These are phyloP conservation scores for Agaricus sinodeliciosus DNA, from an alignment of 768 basidiomycete genomes.

Conservation along the genomic window DNA sequence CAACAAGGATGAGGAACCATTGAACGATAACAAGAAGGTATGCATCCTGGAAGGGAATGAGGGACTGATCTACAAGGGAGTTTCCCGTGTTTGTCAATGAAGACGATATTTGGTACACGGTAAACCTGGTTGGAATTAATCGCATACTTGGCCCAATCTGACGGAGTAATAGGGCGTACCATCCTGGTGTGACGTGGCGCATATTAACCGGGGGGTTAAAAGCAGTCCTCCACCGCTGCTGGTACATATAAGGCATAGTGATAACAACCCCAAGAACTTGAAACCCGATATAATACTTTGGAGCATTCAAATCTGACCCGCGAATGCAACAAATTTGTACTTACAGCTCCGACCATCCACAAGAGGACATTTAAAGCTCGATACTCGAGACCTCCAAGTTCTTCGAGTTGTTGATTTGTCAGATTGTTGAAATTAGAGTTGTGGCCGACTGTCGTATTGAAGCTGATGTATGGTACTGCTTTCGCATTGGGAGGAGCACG, in stretches of 20 bases:
- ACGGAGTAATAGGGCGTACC: too few species aligned
- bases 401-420: slow-evolving; percentile 61
- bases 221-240: too few species aligned
- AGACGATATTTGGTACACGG: too few species aligned
- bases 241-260: neutral
- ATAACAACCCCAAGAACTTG: slow-evolving; percentile 36
- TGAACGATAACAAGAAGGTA: slow-evolving; percentile 52
- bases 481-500: too few species aligned
- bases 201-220: too few species aligned
- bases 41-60: slow-evolving; percentile 65
- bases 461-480: slow-evolving; percentile 25
- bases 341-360: slow-evolving; percentile 40
- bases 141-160: too few species aligned
- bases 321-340: too few species aligned
- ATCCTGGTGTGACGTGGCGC: too few species aligned
- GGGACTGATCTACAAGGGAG: slow-evolving; percentile 27
- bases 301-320: too few species aligned
- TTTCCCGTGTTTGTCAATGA: too few species aligned
- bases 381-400: slow-evolving; percentile 74
- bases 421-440: slow-evolving; percentile 55
- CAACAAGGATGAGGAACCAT: too few species aligned
- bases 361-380: slow-evolving; percentile 49
- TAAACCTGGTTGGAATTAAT: neutral
- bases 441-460: slow-evolving; percentile 42
- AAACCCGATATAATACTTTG: slow-evolving; percentile 55